Evolutionary conservation across 371 early-diverging fungal species (phyloP), one percentile per base, ranked within the genome.

Genomic region (Apophysomyces trapeziformis): DNA sequence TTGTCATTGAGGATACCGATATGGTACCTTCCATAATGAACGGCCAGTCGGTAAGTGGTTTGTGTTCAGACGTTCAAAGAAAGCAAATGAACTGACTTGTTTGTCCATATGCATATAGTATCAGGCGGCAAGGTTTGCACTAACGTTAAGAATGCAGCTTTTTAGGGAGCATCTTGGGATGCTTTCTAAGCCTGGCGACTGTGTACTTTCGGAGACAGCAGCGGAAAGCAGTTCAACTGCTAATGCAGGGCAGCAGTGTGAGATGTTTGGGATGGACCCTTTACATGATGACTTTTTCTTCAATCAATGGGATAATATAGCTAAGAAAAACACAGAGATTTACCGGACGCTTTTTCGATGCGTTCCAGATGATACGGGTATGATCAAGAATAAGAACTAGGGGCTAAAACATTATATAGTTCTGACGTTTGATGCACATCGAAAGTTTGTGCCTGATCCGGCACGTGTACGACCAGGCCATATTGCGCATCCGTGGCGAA

Each of bases 131-230:
- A 78, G 80, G 47, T 89, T 91, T 65, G 95, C 92, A 3, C 81
- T 87, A 63, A 79, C 87, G 14, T 68, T 95, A 61, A 84, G 96
- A 1, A 83, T 85, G 64, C 84, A 85, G 18, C 71, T 96, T 14
- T 94, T 94, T 66, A 89, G 88, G 66, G 96, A 96, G 71, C 96
- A 96, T 69, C 71, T 92, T 6, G 96, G 96, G 0, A 64, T 93
- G 14, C 64, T 90, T 50, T 21, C 54, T 11, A 21, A 21, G 11
- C 11, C 54, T 21, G 21, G 11, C 71, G 54, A 68, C 39, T 43
- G 59, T 18, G 21, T 47, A 39, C 18, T 18, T 21, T 38, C 50
- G 18, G 36, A 50, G 14, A 39, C 50, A 41, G 46, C 58, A 32
- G 57, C 5, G 46, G 45, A 12, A 44, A 26, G 18, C 38, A 35